Base-by-base conservation (phyloP, 2,329 filamentous ascomycete genomes). In the Teratosphaeria pseudoeucalypti region DNA sequence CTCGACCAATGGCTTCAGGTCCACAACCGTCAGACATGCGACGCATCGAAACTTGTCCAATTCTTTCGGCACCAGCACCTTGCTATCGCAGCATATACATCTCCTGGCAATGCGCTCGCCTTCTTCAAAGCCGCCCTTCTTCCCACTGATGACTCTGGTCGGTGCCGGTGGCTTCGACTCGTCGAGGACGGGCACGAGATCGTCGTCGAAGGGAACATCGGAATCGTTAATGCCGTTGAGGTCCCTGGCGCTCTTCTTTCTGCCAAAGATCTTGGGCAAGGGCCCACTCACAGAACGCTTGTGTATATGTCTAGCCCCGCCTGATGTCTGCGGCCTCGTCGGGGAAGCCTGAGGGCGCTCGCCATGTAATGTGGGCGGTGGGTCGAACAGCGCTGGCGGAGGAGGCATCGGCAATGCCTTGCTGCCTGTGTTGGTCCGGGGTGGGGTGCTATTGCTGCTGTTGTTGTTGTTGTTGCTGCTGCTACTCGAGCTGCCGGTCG, bases 11-110 rank as follows among this genome's bases (percentile, higher is more conserved):
- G 72, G 64, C 59, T 68, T 67, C 57, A 95, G 73, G 70, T 95
- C 90, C 70, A 95, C 95, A 70, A 96, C 85, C 19, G 88, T 94
- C 67, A 89, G 77, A 72, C 91, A 96, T 58, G 89, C 87, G 52
- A 88, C 88, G 73, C 91, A 96, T 66, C 90, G 83, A 73, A 94
- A 95, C 43, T 87, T 82, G 39, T 82, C 82, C 62, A 91, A 75
- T 57, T 86, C 83, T 62, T 81, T 83, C 1, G 90, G 90, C 86
- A 90, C 95, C 59, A 87, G 82, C 64, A 95, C 86, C 59, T 85
- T 83, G 58, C 87, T 88, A 67, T 87, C 88, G 73, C 91, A 96
- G 37, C 90, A 92, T 83, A 92, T 91, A 72, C 91, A 96, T 66
- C 84, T 85, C 26, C 89, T 88, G 34, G 84, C 86, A 32, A 80